Evolutionary conservation across 2,329 filamentous ascomycete species (phyloP).

Genomic region (Leptographium lundbergii): DNA sequence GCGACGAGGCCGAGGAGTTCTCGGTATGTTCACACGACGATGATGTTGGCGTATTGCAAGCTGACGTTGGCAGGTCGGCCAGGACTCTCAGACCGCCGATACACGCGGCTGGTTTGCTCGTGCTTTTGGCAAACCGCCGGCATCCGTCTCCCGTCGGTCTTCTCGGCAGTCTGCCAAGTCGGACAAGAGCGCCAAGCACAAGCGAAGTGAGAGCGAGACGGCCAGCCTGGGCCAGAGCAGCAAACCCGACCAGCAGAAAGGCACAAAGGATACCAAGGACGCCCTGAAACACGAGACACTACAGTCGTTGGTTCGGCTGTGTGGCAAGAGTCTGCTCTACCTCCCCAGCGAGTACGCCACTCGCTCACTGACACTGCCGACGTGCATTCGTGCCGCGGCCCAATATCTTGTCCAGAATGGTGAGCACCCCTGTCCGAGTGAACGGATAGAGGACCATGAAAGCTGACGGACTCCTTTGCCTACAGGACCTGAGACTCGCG

Average conservation of each 20-base stretch:
- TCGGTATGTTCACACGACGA: neutral
- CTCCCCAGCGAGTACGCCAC: slow-evolving; percentile 47
- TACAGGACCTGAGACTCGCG: slow-evolving; percentile 31
- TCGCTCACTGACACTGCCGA: slow-evolving; percentile 45
- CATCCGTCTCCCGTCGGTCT: slow-evolving; percentile 7
- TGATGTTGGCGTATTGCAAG: neutral
- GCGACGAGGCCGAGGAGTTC: slow-evolving; percentile 17
- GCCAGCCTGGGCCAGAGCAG: slow-evolving; percentile 27
- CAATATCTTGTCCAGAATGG: slow-evolving; percentile 50
- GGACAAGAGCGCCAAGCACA: neutral
- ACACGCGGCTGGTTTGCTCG: slow-evolving; percentile 20
- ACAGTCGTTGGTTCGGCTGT: slow-evolving; percentile 46
- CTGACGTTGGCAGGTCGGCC: slow-evolving; percentile 1
- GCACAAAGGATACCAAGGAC: slow-evolving; percentile 20
- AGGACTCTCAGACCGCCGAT: slow-evolving; percentile 7
- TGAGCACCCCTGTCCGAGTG: slow-evolving; percentile 18
- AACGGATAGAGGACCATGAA: neutral
- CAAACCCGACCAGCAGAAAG: slow-evolving; percentile 25
- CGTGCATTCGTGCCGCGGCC: slow-evolving; percentile 53
- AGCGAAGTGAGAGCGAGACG: slow-evolving; percentile 27
- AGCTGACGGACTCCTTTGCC: no score
- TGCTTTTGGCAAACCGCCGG: slow-evolving; percentile 19
- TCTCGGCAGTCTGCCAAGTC: slow-evolving; percentile 14
- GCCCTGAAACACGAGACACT: slow-evolving; percentile 37
- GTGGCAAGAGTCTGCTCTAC: slow-evolving; percentile 49